Conservation (phyloP, 345 rosid species). For the Cardamine resedifolia region DNA sequence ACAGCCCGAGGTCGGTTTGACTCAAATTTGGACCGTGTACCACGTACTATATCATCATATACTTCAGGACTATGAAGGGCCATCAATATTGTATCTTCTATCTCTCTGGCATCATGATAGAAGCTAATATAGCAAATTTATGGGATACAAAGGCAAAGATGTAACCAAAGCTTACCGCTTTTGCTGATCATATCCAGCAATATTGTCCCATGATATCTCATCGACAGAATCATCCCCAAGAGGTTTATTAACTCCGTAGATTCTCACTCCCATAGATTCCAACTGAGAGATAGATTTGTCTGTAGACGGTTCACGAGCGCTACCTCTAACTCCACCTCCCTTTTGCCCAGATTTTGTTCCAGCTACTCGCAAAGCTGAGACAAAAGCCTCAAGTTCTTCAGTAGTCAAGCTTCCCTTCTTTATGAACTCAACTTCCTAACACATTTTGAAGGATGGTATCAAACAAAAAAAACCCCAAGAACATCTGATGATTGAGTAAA, state of each 20-base stretch:
- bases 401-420: slow-evolving; percentile 74
- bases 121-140: neutral
- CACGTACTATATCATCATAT: slow-evolving; percentile 90
- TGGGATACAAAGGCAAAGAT: neutral
- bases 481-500: neutral
- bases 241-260: slow-evolving; percentile 71
- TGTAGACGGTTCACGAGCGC: slow-evolving; percentile 39
- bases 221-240: slow-evolving; percentile 40
- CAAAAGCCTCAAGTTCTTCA: slow-evolving; percentile 84
- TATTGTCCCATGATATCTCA: slow-evolving; percentile 84
- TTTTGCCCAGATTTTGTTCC: slow-evolving; percentile 51
- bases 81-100: slow-evolving; percentile 87
- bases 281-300: slow-evolving; percentile 59
- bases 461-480: neutral
- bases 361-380: slow-evolving; percentile 68
- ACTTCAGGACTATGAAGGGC: slow-evolving; percentile 84
- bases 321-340: slow-evolving; percentile 41
- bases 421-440: slow-evolving; percentile 89
- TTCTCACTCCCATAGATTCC: slow-evolving; percentile 80
- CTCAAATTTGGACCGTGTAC: slow-evolving; percentile 80
- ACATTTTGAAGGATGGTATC: neutral
- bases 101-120: slow-evolving; percentile 58
- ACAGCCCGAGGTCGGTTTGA: slow-evolving; percentile 94
- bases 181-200: slow-evolving; percentile 91
- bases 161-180: slow-evolving; percentile 43